Percentiles rank a stretch among this genome's conserved stretches.
phyloP scores from a whole-genome alignment of 2,329 filamentous ascomycete genomes.

The Pyricularia sp. region DNA sequence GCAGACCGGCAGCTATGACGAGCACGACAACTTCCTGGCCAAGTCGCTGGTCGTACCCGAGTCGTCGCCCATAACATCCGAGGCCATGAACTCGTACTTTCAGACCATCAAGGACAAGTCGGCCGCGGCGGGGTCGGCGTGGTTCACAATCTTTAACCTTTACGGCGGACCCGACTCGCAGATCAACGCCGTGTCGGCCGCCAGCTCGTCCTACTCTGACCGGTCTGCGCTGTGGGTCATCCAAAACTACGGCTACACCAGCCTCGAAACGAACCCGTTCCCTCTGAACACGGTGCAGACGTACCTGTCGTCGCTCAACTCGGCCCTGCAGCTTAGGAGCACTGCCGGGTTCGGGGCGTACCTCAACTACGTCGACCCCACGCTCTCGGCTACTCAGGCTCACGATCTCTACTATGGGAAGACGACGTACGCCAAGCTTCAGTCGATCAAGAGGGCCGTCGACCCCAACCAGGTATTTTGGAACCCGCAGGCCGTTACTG shows the following conservation, averaged over 20 bases:
- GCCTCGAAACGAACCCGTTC: slow-evolving; percentile 16
- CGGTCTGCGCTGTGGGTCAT: slow-evolving; percentile 38
- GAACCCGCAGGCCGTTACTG: slow-evolving; percentile 22
- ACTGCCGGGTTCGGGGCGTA: slow-evolving; percentile 36
- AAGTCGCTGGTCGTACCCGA: slow-evolving; percentile 11
- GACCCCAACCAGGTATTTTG: slow-evolving; percentile 32
- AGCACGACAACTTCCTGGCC: slow-evolving; percentile 22
- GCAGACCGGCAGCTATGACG: background rate
- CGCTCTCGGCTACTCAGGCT: slow-evolving; percentile 33
- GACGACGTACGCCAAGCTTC: slow-evolving; percentile 24
- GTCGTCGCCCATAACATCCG: slow-evolving; percentile 1
- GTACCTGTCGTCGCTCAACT: slow-evolving; percentile 31
- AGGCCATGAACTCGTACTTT: background rate
- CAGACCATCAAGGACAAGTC: background rate
- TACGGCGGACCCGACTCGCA: slow-evolving; percentile 26
- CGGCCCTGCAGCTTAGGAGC: slow-evolving; percentile 12
- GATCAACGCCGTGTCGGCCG: slow-evolving; percentile 17
- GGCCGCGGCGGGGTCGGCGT: slow-evolving; percentile 7
- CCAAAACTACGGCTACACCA: slow-evolving; percentile 34
- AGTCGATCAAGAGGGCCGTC: slow-evolving; percentile 26
- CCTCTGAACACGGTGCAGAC: slow-evolving; percentile 21
- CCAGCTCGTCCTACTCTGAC: slow-evolving; percentile 26
- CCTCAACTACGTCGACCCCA: slow-evolving; percentile 43
- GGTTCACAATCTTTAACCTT: slow-evolving; percentile 25
- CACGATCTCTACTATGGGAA: slow-evolving; percentile 38